Evolutionary conservation across 2,329 filamentous ascomycete species (phyloP), one percentile per base, ranked within the genome.

Genomic region (Phialophora verrucosa): DNA sequence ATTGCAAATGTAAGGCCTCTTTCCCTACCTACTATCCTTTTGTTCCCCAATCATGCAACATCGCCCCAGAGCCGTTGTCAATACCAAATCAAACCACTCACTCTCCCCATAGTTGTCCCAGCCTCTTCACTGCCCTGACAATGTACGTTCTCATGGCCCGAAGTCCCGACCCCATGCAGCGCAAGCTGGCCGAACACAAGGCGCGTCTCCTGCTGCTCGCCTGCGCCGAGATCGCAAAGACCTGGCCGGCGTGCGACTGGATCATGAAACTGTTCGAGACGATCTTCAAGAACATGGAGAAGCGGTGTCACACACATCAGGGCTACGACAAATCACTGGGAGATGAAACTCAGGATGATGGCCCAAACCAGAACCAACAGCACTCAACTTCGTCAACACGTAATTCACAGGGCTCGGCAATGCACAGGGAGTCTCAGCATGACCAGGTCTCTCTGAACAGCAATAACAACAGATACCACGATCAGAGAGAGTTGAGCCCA

Each of bases 181-280:
- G 64, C 32, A 63, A 73, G 59, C 57, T 74, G 1, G 73, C 72
- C 17, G 70, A 74, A 51, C 71, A 73, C 51, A 72, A 68, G 42
- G 67, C 71, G 11, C 64, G 70, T 11, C 68, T 72, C 14, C 69
- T 71, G 20, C 59, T 74, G 57, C 55, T 74, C 3, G 73, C 68
- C 11, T 51, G 72, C 14, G 69, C 65, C 11, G 67, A 67, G 31
- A 60, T 74, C 4, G 68, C 70, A 17, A 66, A 71, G 23, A 67
- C 67, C 2, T 74, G 73, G 73, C 72, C 72, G 0, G 73, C 72
- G n/a, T 63, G 65, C 17, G 66, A 67, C 55, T 74, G 72, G 72
- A 71, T 74, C 35, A 55, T 70, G 55, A 11, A 20, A 14, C 17
- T 64, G 8, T 64, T 64, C n/a, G 62, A 64, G 55, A 64, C 62